Evolutionary conservation across 352 stramenopile genomes (phyloP).

Genomic region (Phytophthora sp.): DNA sequence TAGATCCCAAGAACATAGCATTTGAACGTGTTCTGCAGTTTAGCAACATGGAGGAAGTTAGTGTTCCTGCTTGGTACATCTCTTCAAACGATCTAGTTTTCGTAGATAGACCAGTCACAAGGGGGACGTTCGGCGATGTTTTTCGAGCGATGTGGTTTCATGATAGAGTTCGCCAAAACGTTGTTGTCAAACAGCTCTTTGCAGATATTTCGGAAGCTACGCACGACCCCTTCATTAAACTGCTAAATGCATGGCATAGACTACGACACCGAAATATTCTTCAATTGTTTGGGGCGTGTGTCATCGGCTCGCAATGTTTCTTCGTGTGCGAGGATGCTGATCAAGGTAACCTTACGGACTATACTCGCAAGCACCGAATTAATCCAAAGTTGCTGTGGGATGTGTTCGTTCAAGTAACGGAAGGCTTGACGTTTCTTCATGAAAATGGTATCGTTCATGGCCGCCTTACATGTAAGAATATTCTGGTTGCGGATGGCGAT

Average conservation of each 20-base stretch:
- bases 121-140: not conserved
- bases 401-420: conserved; percentile 9
- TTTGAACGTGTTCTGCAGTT: not conserved
- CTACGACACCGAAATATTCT: conserved; percentile 5
- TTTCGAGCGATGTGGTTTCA: not conserved
- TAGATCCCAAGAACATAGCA: not conserved
- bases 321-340: conserved; percentile 3
- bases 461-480: conserved; percentile 78
- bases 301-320: not conserved
- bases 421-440: conserved; percentile 60
- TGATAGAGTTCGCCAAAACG: conserved; percentile 10
- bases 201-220: conserved; percentile 10
- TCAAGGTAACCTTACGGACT: conserved; percentile 24
- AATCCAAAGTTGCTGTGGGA: not conserved
- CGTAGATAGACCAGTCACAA: not conserved
- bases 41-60: not conserved
- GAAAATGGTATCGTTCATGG: conserved; percentile 48
- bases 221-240: not conserved
- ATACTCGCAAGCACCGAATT: not conserved
- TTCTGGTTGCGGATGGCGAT: conserved; percentile 44
- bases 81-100: not conserved
- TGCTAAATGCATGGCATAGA: not conserved
- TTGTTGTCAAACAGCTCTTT: conserved; percentile 47
- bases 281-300: not conserved
- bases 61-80: not conserved